Base-by-base conservation (phyloP, 495 filamentous ascomycete species). In the Parathielavia appendiculata region DNA sequence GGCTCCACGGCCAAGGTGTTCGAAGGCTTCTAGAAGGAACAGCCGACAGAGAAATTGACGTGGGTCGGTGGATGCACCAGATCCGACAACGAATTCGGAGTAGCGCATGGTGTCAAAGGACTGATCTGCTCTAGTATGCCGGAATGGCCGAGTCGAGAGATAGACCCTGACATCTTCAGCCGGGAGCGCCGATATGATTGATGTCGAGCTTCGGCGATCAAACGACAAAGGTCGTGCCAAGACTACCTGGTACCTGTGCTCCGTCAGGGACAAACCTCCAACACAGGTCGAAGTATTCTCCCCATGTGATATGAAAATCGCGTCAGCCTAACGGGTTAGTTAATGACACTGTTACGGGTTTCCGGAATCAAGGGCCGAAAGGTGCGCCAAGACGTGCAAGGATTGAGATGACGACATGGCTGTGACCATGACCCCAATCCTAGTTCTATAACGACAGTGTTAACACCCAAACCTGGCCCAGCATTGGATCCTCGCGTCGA, bases 31-130 rank as follows among this genome's bases (percentile, higher is more conserved):
- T 26, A 56, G 53, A 46, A 56, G 54, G 56, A 57, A 56, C 34
- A 54, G 13, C 51, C 22, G 53, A 48, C 51, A 34, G 41, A 23
- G 20, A 46, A 26, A 30, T 19, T n/a, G 52, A 69, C 44, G 75
- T 73, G 73, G 69, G 26, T 30, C 26, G n/a, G 26, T 30, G 26
- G 72, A 75, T 58, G 72, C 75, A 76, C 68, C 43, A 61, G 67
- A 73, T 71, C 64, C 67, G 56, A 61, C 63, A 40, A 11, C 36
- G 16, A 10, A 39, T 16, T 39, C 36, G 40, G 17, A 43, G 14
- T 52, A 52, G 49, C 35, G 49, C 49, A 39, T 52, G 34, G 40
- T 16, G 40, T 43, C 17, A 16, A 47, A 13, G 51, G 52, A 55
- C 63, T 62, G 64, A 66, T 66, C 62, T 44, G 35, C 64, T 30